A percentile compares a stretch with the other conserved stretches of the same genome.
phyloP scores from a whole-genome alignment of 192 early-diverging fungal species.

The Phlyctochytrium bullatum region DNA sequence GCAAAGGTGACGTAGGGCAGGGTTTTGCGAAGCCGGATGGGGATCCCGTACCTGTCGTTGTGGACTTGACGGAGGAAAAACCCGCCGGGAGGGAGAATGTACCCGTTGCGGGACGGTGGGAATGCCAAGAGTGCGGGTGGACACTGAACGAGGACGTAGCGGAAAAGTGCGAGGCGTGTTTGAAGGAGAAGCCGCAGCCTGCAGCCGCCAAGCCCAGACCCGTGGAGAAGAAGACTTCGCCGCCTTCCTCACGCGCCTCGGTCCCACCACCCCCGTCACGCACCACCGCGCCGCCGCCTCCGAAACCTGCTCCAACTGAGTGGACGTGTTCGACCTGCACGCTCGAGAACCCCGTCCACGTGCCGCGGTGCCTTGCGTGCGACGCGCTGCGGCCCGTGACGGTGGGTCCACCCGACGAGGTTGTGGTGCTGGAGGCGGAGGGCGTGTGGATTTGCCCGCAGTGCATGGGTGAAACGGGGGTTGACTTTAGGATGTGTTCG shows the following conservation, averaged over 20 bases:
- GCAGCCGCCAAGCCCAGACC: neutral
- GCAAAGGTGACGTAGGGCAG: too few species aligned
- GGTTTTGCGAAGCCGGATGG: too few species aligned
- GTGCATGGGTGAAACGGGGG: neutral
- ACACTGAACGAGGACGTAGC: neutral
- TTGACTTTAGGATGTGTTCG: neutral
- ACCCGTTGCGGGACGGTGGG: too few species aligned
- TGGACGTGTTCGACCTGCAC: neutral
- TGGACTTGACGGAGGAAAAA: too few species aligned
- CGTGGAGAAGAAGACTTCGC: neutral
- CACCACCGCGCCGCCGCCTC: neutral
- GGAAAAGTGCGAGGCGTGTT: constrained; percentile 14
- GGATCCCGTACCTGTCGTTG: too few species aligned
- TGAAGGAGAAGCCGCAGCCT: neutral
- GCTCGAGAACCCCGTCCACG: neutral
- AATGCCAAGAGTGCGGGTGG: neutral
- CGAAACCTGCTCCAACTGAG: neutral
- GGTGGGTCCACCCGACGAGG: neutral
- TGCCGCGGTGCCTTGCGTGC: neutral
- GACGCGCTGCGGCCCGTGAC: neutral
- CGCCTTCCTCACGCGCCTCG: neutral
- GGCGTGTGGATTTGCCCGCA: constrained; percentile 1
- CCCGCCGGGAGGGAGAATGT: too few species aligned
- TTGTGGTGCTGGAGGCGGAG: neutral
- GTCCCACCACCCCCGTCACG: neutral